Conservation (phyloP, 1,284 basidiomycete genomes). For the Phaffia rhodozyma region DNA sequence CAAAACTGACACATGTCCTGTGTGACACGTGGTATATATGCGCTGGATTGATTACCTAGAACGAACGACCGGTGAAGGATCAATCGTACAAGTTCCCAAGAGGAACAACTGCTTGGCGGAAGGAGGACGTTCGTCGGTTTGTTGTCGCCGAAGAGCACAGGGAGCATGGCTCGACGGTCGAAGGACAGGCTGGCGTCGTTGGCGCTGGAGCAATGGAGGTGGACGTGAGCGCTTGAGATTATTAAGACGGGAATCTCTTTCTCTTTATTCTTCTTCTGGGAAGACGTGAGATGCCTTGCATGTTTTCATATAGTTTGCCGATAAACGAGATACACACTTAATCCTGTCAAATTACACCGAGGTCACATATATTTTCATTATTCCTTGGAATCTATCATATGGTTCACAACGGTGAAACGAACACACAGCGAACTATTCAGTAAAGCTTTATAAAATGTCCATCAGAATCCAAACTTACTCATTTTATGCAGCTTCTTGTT, state of each 20-base stretch:
- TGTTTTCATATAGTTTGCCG: no score
- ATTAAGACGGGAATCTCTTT: not conserved
- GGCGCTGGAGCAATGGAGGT: constrained; percentile 14
- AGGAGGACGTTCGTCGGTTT: constrained; percentile 58
- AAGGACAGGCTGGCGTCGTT: not conserved
- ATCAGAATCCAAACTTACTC: no score
- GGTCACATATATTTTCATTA: no score
- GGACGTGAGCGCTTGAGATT: constrained; percentile 11
- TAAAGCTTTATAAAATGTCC: no score
- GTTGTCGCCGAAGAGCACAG: constrained; percentile 59
- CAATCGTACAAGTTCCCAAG: constrained; percentile 68
- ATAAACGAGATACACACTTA: no score
- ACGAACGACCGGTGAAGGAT: constrained; percentile 67
- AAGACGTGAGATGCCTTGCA: no score
- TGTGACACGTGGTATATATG: no score
- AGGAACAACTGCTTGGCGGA: constrained; percentile 80
- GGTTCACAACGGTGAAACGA: no score
- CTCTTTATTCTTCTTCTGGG: not conserved
- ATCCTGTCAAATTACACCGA: no score
- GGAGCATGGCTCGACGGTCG: constrained; percentile 18
- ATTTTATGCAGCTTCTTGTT: constrained; percentile 10
- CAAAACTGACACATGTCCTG: no score
- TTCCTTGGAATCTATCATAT: no score
- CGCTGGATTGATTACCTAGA: constrained; percentile 31
- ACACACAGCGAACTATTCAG: no score